Evolutionary conservation across 192 early-diverging fungal genomes (phyloP).

Genomic region (Endogone sp.): DNA sequence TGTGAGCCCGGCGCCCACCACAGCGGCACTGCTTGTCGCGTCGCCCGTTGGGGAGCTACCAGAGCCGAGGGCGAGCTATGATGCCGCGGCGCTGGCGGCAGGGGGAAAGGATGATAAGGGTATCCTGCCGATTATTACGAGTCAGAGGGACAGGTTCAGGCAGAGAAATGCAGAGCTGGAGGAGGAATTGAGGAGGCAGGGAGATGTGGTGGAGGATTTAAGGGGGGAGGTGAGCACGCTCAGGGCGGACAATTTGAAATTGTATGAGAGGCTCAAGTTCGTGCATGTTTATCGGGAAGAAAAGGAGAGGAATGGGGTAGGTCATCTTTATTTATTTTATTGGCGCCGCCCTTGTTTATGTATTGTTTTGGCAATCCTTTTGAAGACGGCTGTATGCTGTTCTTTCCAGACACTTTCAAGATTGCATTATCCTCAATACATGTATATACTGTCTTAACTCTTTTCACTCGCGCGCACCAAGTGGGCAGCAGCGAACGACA

Average conservation of each 20-base stretch:
- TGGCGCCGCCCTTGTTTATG: too few relatives aligned
- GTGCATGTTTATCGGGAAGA: slow-evolving; percentile 64
- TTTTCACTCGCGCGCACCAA: background rate
- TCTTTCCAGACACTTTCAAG: too few relatives aligned
- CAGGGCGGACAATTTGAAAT: slow-evolving; percentile 81
- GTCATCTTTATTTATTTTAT: too few relatives aligned
- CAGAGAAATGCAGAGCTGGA: slow-evolving; percentile 86
- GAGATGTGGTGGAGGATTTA: slow-evolving; percentile 50
- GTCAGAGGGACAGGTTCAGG: slow-evolving; percentile 86
- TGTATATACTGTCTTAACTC: too few relatives aligned
- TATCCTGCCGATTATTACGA: slow-evolving; percentile 83
- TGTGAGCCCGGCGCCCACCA: slow-evolving; percentile 18
- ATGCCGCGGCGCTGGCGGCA: slow-evolving; percentile 1
- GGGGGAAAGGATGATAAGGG: slow-evolving; percentile 26
- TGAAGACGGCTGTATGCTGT: too few relatives aligned
- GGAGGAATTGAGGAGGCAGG: slow-evolving; percentile 53
- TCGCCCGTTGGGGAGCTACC: slow-evolving; percentile 22
- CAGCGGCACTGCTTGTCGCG: too few relatives aligned
- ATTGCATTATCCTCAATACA: too few relatives aligned
- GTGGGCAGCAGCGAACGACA: background rate
- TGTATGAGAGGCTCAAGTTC: slow-evolving; percentile 90
- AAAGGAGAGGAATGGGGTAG: too few relatives aligned
- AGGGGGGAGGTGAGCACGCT: slow-evolving; percentile 59
- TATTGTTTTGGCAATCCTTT: too few relatives aligned
- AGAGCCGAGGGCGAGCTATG: slow-evolving; percentile 19